phyloP scores from a whole-genome alignment of 2,329 filamentous ascomycete genomes.

The Ilyonectria sp. region DNA sequence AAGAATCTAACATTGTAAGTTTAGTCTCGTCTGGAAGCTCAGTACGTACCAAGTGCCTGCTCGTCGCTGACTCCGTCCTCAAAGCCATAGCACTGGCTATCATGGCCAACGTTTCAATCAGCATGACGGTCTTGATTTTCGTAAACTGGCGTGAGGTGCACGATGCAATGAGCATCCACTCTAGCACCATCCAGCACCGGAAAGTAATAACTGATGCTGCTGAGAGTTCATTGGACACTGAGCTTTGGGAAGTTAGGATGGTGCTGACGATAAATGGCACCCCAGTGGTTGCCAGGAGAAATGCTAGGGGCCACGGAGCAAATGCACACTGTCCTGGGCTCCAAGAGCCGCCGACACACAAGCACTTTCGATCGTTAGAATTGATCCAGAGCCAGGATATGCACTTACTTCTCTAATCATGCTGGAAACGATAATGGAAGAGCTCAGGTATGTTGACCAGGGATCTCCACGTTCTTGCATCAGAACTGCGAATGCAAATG shows the following conservation, averaged over 20 bases:
- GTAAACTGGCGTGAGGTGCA: neutral
- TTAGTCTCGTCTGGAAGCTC: too few species aligned
- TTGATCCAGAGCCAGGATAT: neutral
- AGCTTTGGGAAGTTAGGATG: neutral
- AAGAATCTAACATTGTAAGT: too few species aligned
- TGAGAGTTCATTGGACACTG: conserved; percentile 5
- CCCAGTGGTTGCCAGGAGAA: neutral
- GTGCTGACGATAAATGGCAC: neutral
- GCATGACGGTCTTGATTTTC: conserved; percentile 5
- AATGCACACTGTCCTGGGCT: neutral
- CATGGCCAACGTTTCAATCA: neutral
- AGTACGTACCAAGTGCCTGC: too few species aligned
- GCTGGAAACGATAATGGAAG: neutral
- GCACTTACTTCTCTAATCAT: conserved; percentile 5
- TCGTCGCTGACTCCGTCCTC: too few species aligned
- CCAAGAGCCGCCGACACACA: neutral
- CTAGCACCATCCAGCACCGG: neutral
- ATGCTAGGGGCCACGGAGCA: neutral
- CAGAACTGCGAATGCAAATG: neutral
- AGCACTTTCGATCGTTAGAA: neutral
- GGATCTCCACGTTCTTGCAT: neutral
- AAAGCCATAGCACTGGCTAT: too few species aligned
- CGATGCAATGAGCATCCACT: conserved; percentile 3
- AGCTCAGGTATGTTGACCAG: neutral
- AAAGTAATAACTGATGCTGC: conserved; percentile 2